Conservation (phyloP, 176 grass and related monocot species). For the Miscanthus lutarioriparius region DNA sequence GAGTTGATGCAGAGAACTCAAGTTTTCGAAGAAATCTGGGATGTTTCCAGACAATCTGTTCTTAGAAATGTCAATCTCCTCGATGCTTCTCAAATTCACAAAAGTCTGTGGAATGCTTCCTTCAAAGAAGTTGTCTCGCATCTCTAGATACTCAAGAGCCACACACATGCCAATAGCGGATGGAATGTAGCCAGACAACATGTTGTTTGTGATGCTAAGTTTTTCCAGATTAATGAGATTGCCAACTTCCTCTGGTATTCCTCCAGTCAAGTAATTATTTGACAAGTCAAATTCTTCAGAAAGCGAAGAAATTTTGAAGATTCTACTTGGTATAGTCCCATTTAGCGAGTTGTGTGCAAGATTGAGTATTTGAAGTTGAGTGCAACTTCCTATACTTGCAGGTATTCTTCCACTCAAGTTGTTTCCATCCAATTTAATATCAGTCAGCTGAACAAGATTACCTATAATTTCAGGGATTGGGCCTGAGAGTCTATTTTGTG, state of each 20-base stretch:
- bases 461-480: constrained; percentile 40
- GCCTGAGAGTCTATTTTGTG: constrained; percentile 39
- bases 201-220: constrained; percentile 47
- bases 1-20: constrained; percentile 8
- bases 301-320: constrained; percentile 31
- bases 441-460: constrained; percentile 41
- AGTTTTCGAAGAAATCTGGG: constrained; percentile 32
- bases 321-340: constrained; percentile 45
- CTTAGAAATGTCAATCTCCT: not conserved
- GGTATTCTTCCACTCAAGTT: constrained; percentile 53
- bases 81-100: no score
- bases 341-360: constrained; percentile 51
- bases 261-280: constrained; percentile 47
- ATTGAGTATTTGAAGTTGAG: constrained; percentile 41
- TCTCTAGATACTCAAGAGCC: constrained; percentile 36
- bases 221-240: constrained; percentile 31
- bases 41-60: constrained; percentile 53
- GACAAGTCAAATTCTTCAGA: constrained; percentile 44
- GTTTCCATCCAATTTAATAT: constrained; percentile 38
- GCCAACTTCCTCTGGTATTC: constrained; percentile 42
- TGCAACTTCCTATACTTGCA: constrained; percentile 27
- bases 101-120: constrained; percentile 47
- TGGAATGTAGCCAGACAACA: constrained; percentile 44
- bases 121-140: constrained; percentile 48
- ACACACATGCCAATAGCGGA: constrained; percentile 35